Evolutionary conservation across 208 protist genomes (phyloP).

Genomic region (Trypanosoma caninum): DNA sequence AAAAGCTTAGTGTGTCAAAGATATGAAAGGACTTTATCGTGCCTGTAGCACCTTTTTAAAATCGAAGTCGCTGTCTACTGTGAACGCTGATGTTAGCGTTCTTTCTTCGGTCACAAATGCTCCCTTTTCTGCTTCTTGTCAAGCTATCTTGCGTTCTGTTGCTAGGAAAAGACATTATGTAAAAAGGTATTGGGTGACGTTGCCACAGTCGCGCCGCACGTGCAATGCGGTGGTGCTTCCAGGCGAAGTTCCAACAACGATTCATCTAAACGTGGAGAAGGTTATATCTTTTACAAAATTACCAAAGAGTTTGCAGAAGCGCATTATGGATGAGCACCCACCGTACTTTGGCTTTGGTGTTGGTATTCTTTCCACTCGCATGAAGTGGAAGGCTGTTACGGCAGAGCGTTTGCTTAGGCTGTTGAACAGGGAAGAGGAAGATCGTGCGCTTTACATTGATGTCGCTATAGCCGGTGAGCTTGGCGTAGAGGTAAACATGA

Average conservation of each 20-base stretch:
- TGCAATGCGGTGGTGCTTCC: constrained; percentile 72
- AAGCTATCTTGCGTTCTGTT: constrained; percentile 39
- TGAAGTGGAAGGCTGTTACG: constrained; percentile 83
- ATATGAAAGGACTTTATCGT: constrained; percentile 14
- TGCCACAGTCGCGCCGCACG: constrained; percentile 66
- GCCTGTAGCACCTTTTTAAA: neutral
- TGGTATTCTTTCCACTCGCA: constrained; percentile 77
- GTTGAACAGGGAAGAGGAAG: constrained; percentile 66
- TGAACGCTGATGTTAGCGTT: constrained; percentile 32
- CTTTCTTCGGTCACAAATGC: constrained; percentile 73
- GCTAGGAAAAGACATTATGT: constrained; percentile 38
- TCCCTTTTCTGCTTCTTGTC: constrained; percentile 57
- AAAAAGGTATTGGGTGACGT: constrained; percentile 80
- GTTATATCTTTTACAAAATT: constrained; percentile 66
- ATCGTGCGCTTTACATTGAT: constrained; percentile 81
- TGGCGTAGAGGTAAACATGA: constrained; percentile 41
- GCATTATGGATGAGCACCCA: constrained; percentile 81
- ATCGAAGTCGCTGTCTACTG: constrained; percentile 12
- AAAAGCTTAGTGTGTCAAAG: neutral
- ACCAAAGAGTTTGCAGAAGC: constrained; percentile 48
- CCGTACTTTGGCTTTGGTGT: constrained; percentile 87
- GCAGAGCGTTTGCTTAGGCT: constrained; percentile 63
- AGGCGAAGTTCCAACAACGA: constrained; percentile 49
- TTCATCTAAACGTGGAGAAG: constrained; percentile 76
- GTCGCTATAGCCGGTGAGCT: constrained; percentile 46